phyloP scores from a whole-genome alignment of 768 basidiomycete genomes.

The Lentinula detonsa region DNA sequence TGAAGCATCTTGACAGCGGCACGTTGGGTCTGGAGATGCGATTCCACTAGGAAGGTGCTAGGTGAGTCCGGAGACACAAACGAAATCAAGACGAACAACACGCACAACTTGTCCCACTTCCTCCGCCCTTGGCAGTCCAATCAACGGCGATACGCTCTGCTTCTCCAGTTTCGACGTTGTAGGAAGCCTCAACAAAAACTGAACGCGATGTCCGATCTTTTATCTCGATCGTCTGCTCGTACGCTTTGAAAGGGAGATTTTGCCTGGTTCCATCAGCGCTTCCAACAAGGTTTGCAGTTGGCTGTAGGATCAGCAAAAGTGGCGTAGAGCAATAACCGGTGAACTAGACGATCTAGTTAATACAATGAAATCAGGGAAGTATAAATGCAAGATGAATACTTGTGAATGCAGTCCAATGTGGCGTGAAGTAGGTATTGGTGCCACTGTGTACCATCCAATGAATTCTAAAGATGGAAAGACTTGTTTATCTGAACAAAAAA shows the following conservation, averaged over 20 bases:
- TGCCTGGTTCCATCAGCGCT: slow-evolving; percentile 54
- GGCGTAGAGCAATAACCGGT: slow-evolving; percentile 82
- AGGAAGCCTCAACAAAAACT: slow-evolving; percentile 80
- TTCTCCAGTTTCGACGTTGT: slow-evolving; percentile 93
- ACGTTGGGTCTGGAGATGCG: slow-evolving; percentile 85
- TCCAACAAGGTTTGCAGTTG: slow-evolving; percentile 37
- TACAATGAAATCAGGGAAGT: background rate
- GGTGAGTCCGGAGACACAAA: background rate
- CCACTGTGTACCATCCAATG: slow-evolving; percentile 96
- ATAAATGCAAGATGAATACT: slow-evolving; percentile 29
- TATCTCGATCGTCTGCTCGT: slow-evolving; percentile 86
- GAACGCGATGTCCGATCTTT: slow-evolving; percentile 70
- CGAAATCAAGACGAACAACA: slow-evolving; percentile 9
- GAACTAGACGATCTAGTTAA: slow-evolving; percentile 46
- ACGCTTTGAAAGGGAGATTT: slow-evolving; percentile 87
- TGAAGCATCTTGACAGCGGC: slow-evolving; percentile 97
- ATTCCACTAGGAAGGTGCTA: slow-evolving; percentile 58
- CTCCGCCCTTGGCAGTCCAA: slow-evolving; percentile 85
- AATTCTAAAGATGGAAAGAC: slow-evolving; percentile 97
- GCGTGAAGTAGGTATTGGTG: slow-evolving; percentile 59
- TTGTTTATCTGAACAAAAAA: slow-evolving; percentile 71
- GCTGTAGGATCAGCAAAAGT: slow-evolving; percentile 74
- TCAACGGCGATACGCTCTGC: slow-evolving; percentile 98
- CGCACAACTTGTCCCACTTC: slow-evolving; percentile 75
- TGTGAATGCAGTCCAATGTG: slow-evolving; percentile 87